Evolutionary conservation across 148 eudicot species (phyloP).

Genomic region (Rhododendron ferrugineum): DNA sequence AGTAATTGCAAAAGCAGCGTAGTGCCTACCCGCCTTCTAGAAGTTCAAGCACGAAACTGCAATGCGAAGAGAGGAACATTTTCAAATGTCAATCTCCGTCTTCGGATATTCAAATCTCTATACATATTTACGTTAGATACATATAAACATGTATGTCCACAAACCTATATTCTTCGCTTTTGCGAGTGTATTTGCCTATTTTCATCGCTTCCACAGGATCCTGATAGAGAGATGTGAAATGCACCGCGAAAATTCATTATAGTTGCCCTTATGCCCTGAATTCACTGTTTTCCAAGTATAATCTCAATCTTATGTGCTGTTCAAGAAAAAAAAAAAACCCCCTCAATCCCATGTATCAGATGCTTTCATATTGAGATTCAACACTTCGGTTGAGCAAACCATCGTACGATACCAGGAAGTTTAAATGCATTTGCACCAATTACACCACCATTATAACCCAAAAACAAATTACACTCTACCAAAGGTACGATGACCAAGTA

Average conservation of each 20-base stretch:
- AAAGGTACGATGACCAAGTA: neutral
- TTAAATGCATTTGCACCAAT: neutral
- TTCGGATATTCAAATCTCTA: neutral
- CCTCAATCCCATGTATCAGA: neutral
- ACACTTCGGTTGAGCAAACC: neutral
- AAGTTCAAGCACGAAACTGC: neutral
- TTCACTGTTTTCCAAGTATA: neutral
- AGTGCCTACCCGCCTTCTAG: neutral
- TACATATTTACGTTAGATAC: no score
- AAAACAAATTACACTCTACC: neutral
- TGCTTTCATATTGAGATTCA: neutral
- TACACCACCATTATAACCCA: neutral
- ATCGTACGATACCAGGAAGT: neutral
- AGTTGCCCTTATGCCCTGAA: neutral
- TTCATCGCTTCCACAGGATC: neutral
- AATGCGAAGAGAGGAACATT: neutral
- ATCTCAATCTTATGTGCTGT: neutral
- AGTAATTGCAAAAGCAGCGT: slow-evolving; percentile 10
- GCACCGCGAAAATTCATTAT: neutral
- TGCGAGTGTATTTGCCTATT: neutral
- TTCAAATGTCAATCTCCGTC: neutral
- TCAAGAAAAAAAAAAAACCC: neutral
- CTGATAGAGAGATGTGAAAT: neutral
- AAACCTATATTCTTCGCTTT: neutral
- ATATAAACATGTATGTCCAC: no score